phyloP scores from a whole-genome alignment of 1,284 basidiomycete species.

The Pisolithus thermaeus region DNA sequence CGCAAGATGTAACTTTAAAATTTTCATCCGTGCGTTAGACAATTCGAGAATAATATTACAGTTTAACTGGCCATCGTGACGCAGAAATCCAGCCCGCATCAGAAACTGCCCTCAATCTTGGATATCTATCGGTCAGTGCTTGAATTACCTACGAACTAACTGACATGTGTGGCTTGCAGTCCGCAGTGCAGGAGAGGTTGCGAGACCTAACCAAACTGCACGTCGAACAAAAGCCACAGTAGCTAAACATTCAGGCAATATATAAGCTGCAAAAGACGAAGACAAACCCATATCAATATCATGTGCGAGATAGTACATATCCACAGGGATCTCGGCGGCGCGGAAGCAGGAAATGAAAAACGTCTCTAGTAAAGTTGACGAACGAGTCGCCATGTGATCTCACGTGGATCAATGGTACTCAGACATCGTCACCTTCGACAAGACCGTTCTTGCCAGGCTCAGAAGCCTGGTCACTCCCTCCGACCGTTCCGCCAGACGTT shows the following conservation, averaged over 20 bases:
- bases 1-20: too few relatives aligned
- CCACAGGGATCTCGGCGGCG: background rate
- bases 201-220: too few relatives aligned
- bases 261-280: slow-evolving; percentile 20
- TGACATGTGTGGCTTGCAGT: too few relatives aligned
- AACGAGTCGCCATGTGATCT: slow-evolving; percentile 14
- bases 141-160: too few relatives aligned
- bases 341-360: slow-evolving; percentile 13
- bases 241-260: slow-evolving; percentile 14
- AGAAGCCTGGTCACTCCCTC: slow-evolving; percentile 23
- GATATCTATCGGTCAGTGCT: too few relatives aligned
- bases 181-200: too few relatives aligned
- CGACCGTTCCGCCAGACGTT: slow-evolving; percentile 19
- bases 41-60: too few relatives aligned
- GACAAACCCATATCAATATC: background rate
- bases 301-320: slow-evolving; percentile 1
- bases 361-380: slow-evolving; percentile 3
- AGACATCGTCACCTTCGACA: slow-evolving; percentile 18
- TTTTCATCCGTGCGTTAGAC: too few relatives aligned
- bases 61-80: too few relatives aligned
- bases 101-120: too few relatives aligned
- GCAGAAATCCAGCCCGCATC: too few relatives aligned
- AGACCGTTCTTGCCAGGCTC: slow-evolving; percentile 20
- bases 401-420: slow-evolving; percentile 4
- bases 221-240: slow-evolving; percentile 3